These are phyloP conservation scores for Penicillium egyptiacum DNA, from an alignment of 495 filamentous ascomycete genomes.

Conservation along the genomic window DNA sequence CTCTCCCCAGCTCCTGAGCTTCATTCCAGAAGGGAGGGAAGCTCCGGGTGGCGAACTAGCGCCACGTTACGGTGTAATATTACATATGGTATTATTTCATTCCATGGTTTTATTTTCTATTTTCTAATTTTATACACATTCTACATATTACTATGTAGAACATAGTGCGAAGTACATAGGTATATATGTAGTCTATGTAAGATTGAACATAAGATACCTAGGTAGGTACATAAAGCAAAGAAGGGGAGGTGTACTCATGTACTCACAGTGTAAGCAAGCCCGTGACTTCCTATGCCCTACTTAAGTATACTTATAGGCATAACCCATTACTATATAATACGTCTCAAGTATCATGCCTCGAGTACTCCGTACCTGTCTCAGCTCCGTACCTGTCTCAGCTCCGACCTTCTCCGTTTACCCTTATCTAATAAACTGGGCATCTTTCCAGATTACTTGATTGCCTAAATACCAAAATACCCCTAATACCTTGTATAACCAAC, in stretches of 20 bases:
- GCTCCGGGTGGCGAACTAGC: conserved; percentile 30
- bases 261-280: not conserved
- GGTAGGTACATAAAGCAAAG: not conserved
- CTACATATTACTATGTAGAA: too few species aligned
- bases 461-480: conserved; percentile 4
- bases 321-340: too few species aligned
- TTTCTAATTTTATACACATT: conserved; percentile 1
- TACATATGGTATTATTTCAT: not conserved
- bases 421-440: conserved; percentile 12
- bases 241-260: too few species aligned
- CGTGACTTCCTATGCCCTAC: not conserved
- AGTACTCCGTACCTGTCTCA: not conserved
- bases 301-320: too few species aligned
- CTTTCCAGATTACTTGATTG: too few species aligned
- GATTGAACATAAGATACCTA: too few species aligned
- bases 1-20: conserved; percentile 29
- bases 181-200: too few species aligned
- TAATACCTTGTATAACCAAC: conserved; percentile 24
- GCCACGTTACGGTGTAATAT: conserved; percentile 23
- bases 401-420: conserved; percentile 9
- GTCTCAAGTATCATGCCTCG: not conserved
- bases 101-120: not conserved
- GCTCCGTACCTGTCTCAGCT: not conserved
- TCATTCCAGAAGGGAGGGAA: conserved; percentile 36
- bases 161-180: too few species aligned